A percentile compares a stretch with the other conserved stretches of the same genome.
phyloP scores from a whole-genome alignment of 148 eudicot species.

The Fagopyrum homotropicum region DNA sequence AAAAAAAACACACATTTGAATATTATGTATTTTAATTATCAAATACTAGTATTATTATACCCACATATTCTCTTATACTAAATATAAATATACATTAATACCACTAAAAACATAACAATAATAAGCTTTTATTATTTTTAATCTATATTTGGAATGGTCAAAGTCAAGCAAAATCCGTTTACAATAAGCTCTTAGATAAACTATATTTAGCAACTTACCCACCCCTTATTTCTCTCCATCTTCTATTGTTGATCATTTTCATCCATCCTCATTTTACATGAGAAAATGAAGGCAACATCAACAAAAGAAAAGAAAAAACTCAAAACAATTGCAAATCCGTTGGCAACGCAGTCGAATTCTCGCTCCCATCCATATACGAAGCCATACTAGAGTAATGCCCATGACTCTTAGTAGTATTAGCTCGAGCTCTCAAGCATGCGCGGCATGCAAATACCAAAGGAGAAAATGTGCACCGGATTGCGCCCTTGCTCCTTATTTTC shows the following conservation, averaged over 20 bases:
- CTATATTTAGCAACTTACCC: constrained; percentile 9
- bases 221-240: constrained; percentile 31
- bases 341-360: constrained; percentile 59
- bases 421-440: constrained; percentile 18
- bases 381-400: not conserved
- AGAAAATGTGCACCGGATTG: constrained; percentile 18
- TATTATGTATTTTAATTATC: too few species aligned
- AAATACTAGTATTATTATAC: too few species aligned
- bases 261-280: not conserved
- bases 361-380: constrained; percentile 24
- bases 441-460: constrained; percentile 22
- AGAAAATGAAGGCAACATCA: constrained; percentile 12
- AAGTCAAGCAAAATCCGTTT: not conserved
- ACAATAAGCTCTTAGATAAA: not conserved
- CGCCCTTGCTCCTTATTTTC: constrained; percentile 20
- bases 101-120: not conserved
- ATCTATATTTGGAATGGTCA: constrained; percentile 2
- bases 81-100: not conserved
- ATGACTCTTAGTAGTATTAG: not conserved
- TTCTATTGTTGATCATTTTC: constrained; percentile 5
- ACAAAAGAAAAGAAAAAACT: constrained; percentile 14
- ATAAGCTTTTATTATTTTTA: not conserved
- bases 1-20: not conserved
- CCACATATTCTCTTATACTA: not conserved
- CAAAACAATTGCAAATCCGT: constrained; percentile 35